Conservation (phyloP, 768 basidiomycete species). For the Strobilomyces confusus region DNA sequence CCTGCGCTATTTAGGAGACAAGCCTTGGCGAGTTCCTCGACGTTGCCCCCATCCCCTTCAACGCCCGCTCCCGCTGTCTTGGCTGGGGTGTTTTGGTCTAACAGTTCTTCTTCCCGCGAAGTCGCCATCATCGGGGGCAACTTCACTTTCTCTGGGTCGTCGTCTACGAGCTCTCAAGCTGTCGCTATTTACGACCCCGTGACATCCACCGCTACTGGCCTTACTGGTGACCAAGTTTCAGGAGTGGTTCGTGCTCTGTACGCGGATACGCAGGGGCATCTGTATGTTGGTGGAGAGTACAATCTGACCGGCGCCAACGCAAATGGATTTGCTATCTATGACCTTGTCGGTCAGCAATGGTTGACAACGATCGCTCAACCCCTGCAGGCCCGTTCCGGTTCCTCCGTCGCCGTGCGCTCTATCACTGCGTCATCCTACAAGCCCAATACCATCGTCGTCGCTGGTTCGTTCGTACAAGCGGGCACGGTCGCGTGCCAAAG, state of each 20-base stretch:
- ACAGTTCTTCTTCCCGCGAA: slow-evolving; percentile 59
- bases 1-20: slow-evolving; percentile 49
- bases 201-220: slow-evolving; percentile 44
- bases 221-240: slow-evolving; percentile 59
- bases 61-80: slow-evolving; percentile 77
- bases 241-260: slow-evolving; percentile 77
- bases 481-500: slow-evolving; percentile 71
- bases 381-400: slow-evolving; percentile 52
- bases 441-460: slow-evolving; percentile 66
- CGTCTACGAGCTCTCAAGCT: slow-evolving; percentile 43
- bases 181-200: slow-evolving; percentile 69
- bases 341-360: slow-evolving; percentile 66
- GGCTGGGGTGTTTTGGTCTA: slow-evolving; percentile 87
- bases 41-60: slow-evolving; percentile 53
- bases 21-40: slow-evolving; percentile 38
- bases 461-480: slow-evolving; percentile 81
- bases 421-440: slow-evolving; percentile 61
- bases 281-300: slow-evolving; percentile 88
- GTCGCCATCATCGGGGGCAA: slow-evolving; percentile 86
- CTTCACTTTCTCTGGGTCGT: slow-evolving; percentile 58
- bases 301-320: slow-evolving; percentile 51
- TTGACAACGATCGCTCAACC: slow-evolving; percentile 52
- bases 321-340: slow-evolving; percentile 77
- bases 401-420: slow-evolving; percentile 63
- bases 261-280: slow-evolving; percentile 54